Conservation (phyloP, 2,329 filamentous ascomycete species). For the Phyllosticta citrichinensis region DNA sequence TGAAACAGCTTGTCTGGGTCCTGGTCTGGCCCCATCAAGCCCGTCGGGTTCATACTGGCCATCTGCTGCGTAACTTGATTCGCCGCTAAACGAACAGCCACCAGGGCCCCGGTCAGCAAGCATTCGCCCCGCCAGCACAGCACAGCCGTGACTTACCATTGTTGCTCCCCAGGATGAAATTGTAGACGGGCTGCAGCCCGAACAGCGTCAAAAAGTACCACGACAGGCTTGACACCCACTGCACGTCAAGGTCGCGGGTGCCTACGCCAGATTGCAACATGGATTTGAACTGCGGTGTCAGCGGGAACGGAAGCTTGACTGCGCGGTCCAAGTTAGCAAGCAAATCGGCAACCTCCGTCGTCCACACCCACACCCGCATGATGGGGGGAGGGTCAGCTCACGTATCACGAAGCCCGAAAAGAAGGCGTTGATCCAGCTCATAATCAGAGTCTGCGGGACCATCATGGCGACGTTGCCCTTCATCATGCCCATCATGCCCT, state of each 20-base stretch:
- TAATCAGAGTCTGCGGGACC: slow-evolving; percentile 95
- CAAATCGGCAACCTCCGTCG: neutral
- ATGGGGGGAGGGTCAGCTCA: slow-evolving; percentile 38
- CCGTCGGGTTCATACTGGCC: slow-evolving; percentile 62
- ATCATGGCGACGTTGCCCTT: slow-evolving; percentile 99
- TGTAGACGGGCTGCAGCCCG: slow-evolving; percentile 92
- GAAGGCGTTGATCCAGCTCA: slow-evolving; percentile 99
- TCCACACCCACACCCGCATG: neutral
- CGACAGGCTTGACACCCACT: slow-evolving; percentile 96
- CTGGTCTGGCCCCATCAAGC: slow-evolving; percentile 84
- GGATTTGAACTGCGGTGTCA: slow-evolving; percentile 98
- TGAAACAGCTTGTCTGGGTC: slow-evolving; percentile 94
- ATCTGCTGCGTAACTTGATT: slow-evolving; percentile 84
- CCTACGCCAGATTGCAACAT: slow-evolving; percentile 97
- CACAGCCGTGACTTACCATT: slow-evolving; percentile 56
- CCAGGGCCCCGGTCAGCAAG: slow-evolving; percentile 5
- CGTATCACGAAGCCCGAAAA: slow-evolving; percentile 97
- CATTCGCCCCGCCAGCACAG: neutral
- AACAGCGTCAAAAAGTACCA: slow-evolving; percentile 99
- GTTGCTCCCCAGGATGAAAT: slow-evolving; percentile 90
- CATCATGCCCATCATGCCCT: slow-evolving; percentile 99
- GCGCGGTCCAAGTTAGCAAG: slow-evolving; percentile 3
- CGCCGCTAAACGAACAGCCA: slow-evolving; percentile 50
- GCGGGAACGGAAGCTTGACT: slow-evolving; percentile 95
- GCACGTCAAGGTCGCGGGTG: slow-evolving; percentile 89